Base-by-base conservation (phyloP, 805 yeast species). In the Candida cerambycidarum region DNA sequence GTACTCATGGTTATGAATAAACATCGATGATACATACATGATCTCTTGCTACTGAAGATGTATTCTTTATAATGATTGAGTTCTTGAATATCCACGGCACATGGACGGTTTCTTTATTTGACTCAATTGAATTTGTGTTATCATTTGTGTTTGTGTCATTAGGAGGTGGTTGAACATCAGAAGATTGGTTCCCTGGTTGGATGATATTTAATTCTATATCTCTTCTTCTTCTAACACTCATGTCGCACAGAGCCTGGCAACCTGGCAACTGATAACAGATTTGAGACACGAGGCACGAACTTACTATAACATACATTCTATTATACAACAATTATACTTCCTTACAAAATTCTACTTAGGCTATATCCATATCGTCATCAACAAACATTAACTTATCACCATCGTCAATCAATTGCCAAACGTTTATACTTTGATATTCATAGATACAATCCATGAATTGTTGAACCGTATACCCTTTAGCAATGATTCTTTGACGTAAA, bases 381-480 rank as follows among this genome's bases (percentile, higher is more conserved):
- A 81, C 67, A 52, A 84, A 68, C 62, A 80, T 77, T 55, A 85
- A 68, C 32, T 73, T 73, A 51, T 78, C 83, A 41, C 84, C 88
- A 43, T 85, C 83, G 43, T 85, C 89, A 21, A 83, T 73, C 34
- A 76, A 69, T 57, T 85, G 85, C 90, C 95, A 87, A 24, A 90
- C 78, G 33, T 82, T 82, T 46, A 87, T 71, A 24, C 73, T 73
- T 27, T 79, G 75, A 62, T 92, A 92, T 59, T 86, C 90, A 33
- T 72, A 71, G 34, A 92, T 71, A 73, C 95, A 86, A 44, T 79
- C 83, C 42, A 75, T 78, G 51, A 92, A 77, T 59, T 89, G 89
- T 48, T 82, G 78, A 55, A 83, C 82, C 0, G 96, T 89, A 65
- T 78, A 92, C 4, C 97, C 97, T 65, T 85, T 83, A 27, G 86